A percentile compares a stretch with the other conserved stretches of the same genome.
phyloP scores from a whole-genome alignment of 164 flowering plant genomes.

The Vitis rotundifolia region DNA sequence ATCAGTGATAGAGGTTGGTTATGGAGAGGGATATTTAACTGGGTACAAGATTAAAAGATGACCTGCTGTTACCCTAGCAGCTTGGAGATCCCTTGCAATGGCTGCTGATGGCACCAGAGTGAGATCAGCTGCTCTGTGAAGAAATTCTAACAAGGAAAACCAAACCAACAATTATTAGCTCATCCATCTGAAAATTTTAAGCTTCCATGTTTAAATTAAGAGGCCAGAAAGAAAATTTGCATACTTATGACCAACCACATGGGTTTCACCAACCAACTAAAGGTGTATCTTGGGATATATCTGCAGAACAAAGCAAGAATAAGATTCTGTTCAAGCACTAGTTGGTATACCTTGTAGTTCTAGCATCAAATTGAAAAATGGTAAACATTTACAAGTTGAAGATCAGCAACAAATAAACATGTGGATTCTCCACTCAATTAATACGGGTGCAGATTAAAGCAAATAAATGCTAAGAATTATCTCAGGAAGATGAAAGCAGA shows the following conservation, averaged over 20 bases:
- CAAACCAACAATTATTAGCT: slow-evolving; percentile 4
- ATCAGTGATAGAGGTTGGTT: background rate
- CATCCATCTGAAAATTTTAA: background rate
- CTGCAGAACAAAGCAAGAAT: slow-evolving; percentile 41
- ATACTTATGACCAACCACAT: slow-evolving; percentile 96
- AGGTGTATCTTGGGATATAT: slow-evolving; percentile 98
- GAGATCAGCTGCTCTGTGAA: slow-evolving; percentile 96
- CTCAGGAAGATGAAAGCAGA: slow-evolving; percentile 1
- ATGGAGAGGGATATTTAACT: background rate
- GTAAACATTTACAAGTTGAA: background rate
- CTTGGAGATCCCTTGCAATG: slow-evolving; percentile 75
- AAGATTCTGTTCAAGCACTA: slow-evolving; percentile 1
- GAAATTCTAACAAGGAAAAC: slow-evolving; percentile 63
- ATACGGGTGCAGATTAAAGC: background rate
- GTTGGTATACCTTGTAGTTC: background rate
- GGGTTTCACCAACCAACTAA: slow-evolving; percentile 95
- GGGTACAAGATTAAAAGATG: slow-evolving; percentile 3
- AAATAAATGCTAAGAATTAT: background rate
- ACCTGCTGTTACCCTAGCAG: slow-evolving; percentile 82
- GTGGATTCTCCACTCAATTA: background rate
- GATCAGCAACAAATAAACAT: background rate
- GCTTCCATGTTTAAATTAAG: background rate
- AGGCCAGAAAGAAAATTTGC: slow-evolving; percentile 21
- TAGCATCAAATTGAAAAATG: background rate
- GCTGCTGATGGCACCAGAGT: slow-evolving; percentile 97